Evolutionary conservation across 2,329 filamentous ascomycete species (phyloP), one percentile per base, ranked within the genome.

Genomic region (Cercospora sp.): DNA sequence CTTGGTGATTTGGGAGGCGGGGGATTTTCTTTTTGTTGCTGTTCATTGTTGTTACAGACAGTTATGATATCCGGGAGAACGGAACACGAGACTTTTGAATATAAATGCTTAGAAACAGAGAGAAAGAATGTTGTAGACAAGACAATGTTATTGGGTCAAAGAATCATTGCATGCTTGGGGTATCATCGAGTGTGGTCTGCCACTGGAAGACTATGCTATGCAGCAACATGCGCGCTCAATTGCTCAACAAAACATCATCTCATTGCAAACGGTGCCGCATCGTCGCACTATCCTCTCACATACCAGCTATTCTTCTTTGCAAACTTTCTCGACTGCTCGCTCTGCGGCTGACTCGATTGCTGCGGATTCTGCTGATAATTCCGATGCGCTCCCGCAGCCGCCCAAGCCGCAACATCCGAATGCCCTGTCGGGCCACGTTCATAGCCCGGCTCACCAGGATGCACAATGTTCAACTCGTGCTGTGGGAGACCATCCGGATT

Each of bases 251-350:
- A 5, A n/a, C 26, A 57, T 31, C 6, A 9, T 12, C 13, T 10
- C 53, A 30, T 30, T 4, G 36, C 36, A 39, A 39, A 18, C n/a
- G 13, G 2, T 3, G 12, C 12, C 18, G 20, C 9, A 23, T 51
- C 7, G n/a, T 42, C 18, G 10, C 20, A 28, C 9, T 33, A 58
- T 12, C 62, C 62, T 33, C 62, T 42, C 9, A 64, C 51, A 58
- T 64, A 64, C 62, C 62, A 64, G 3, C 28, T 36, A 64, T 64
- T 64, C 62, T 64, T 64, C 62, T 64, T 64, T 7, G 62, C 62
- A 39, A 36, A 64, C 51, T 31, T 55, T 18, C 62, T 30, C 31
- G 62, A 51, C 51, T 64, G 20, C 30, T 64, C 61, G 30, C 61
- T 63, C 61, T 63, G 42, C 28, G 28, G 31, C 62, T 64, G n/a